These are phyloP conservation scores for Metarhizium anisopliae DNA, from an alignment of 2,329 filamentous ascomycete species.

Conservation along the genomic window DNA sequence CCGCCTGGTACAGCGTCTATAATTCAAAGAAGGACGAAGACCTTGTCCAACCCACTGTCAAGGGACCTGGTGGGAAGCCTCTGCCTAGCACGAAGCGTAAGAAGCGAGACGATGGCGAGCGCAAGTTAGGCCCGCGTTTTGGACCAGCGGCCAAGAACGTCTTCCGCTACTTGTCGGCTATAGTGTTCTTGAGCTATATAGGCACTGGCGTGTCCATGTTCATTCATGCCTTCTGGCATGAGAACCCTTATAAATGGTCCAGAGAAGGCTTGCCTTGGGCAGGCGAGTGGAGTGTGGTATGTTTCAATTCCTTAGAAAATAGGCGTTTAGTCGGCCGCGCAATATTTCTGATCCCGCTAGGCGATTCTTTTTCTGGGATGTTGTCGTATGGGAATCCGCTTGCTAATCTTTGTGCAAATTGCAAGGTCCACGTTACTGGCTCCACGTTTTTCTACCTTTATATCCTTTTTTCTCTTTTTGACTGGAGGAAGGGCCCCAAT, in stretches of 20 bases:
- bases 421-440: slow-evolving; percentile 73
- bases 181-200: slow-evolving; percentile 66
- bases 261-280: slow-evolving; percentile 56
- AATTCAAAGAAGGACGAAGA: slow-evolving; percentile 41
- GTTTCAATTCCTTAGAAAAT: slow-evolving; percentile 19
- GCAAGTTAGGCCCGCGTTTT: slow-evolving; percentile 43
- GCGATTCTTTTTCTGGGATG: too few species aligned
- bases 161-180: slow-evolving; percentile 66
- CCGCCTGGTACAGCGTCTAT: slow-evolving; percentile 44
- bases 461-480: slow-evolving; percentile 76
- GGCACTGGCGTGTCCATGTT: slow-evolving; percentile 67
- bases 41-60: slow-evolving; percentile 38
- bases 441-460: slow-evolving; percentile 83
- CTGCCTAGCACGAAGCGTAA: slow-evolving; percentile 59
- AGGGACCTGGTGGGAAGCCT: slow-evolving; percentile 82
- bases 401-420: not conserved
- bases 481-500: slow-evolving; percentile 73
- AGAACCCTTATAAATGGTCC: slow-evolving; percentile 29
- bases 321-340: not conserved
- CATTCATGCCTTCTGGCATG: slow-evolving; percentile 54
- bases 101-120: slow-evolving; percentile 38
- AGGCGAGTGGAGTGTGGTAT: slow-evolving; percentile 66
- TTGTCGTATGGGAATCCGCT: not conserved
- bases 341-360: not conserved
- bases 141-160: slow-evolving; percentile 58